phyloP scores from a whole-genome alignment of 345 rosid species.

The Aurinia saxatilis region DNA sequence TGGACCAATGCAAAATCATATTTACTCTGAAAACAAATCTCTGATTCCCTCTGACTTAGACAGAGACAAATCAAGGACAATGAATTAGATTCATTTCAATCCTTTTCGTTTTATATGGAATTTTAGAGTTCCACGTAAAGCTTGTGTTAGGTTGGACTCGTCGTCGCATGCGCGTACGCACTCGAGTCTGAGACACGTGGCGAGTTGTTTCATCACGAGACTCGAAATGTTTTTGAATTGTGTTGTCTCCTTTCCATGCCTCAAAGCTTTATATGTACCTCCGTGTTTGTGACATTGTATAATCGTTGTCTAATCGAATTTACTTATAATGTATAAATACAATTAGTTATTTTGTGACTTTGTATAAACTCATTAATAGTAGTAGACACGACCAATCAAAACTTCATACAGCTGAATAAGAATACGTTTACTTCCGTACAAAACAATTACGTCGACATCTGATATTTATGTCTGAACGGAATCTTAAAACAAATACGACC shows the following conservation, averaged over 20 bases:
- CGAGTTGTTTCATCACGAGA: conserved; percentile 3
- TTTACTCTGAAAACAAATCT: conserved; percentile 4
- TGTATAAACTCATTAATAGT: neutral
- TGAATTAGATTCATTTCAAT: conserved; percentile 21
- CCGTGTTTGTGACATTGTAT: conserved; percentile 12
- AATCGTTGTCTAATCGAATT: neutral
- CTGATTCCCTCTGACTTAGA: conserved; percentile 21
- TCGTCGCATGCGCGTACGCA: conserved; percentile 20
- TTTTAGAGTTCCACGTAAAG: conserved; percentile 18
- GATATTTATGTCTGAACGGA: conserved; percentile 20
- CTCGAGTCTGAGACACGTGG: conserved; percentile 7
- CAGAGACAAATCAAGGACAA: conserved; percentile 23
- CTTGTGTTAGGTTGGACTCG: conserved; percentile 15
- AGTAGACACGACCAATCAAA: neutral
- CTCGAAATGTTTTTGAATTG: neutral
- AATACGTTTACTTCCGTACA: conserved; percentile 15
- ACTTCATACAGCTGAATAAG: neutral
- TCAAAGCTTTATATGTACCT: conserved; percentile 1
- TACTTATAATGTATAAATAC: neutral
- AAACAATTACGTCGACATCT: conserved; percentile 10
- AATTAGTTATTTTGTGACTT: neutral
- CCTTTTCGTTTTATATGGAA: conserved; percentile 17
- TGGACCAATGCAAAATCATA: conserved; percentile 22
- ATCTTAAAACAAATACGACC: conserved; percentile 11
- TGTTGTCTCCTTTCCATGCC: conserved; percentile 19